A percentile compares a stretch with the other conserved stretches of the same genome.
Evolutionary conservation across 164 flowering plant genomes (phyloP).

Genomic region (Vitis rupestris): DNA sequence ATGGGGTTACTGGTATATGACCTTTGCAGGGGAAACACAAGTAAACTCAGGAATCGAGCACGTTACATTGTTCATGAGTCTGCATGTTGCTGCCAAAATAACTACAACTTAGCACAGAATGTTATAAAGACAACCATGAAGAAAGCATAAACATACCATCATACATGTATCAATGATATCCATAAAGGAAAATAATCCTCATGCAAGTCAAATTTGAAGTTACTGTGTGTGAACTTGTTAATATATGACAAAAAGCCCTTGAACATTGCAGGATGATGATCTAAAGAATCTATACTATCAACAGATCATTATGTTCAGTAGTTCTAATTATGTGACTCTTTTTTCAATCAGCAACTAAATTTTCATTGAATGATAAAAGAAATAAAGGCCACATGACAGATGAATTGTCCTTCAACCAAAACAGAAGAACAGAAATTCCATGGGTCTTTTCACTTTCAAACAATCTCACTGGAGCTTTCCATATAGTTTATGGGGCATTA

Average conservation of each 20-base stretch:
- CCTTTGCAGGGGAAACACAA: constrained; percentile 88
- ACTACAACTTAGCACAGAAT: constrained; percentile 9
- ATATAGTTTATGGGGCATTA: background rate
- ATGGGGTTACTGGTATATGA: constrained; percentile 19
- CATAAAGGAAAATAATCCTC: background rate
- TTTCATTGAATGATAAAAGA: no score
- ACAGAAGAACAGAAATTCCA: no score
- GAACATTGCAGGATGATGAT: background rate
- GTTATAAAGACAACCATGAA: constrained; percentile 3
- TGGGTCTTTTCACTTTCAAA: no score
- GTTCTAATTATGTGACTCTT: background rate
- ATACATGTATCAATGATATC: background rate
- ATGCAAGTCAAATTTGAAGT: no score
- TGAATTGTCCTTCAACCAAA: no score
- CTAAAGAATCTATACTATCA: background rate
- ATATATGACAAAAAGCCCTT: background rate
- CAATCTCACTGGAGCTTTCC: background rate
- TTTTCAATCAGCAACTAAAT: no score
- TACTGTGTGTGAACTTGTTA: no score
- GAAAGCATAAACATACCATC: background rate
- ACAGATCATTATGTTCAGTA: no score
- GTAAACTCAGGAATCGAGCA: constrained; percentile 97
- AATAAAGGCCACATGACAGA: no score
- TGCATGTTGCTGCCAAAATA: constrained; percentile 72
- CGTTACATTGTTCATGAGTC: constrained; percentile 64